Percentiles rank a stretch among this genome's conserved stretches.
Conservation (phyloP, 768 basidiomycete species). For the Lepiota brunneoincarnata region DNA sequence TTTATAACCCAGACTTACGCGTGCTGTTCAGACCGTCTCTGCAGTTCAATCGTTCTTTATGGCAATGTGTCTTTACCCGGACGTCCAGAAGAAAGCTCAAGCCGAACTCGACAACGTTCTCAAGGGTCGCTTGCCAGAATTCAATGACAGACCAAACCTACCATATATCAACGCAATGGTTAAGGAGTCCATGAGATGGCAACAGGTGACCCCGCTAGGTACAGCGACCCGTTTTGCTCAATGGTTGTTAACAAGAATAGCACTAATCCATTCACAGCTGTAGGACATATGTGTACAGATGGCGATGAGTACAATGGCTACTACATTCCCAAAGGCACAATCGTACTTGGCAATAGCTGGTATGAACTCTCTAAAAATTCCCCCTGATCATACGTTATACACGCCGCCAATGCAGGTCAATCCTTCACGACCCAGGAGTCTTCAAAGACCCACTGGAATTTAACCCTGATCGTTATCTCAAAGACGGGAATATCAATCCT, state of each 20-base stretch:
- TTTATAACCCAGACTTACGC: background rate
- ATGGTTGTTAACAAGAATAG: constrained; percentile 16
- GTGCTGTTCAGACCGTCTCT: constrained; percentile 13
- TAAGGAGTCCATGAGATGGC: constrained; percentile 27
- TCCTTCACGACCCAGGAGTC: constrained; percentile 20
- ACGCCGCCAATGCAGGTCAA: constrained; percentile 20
- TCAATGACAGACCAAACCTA: constrained; percentile 18
- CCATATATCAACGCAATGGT: constrained; percentile 23
- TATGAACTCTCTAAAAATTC: background rate
- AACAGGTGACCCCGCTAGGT: constrained; percentile 16
- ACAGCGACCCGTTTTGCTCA: background rate
- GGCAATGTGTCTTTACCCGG: constrained; percentile 18
- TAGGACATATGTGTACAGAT: background rate
- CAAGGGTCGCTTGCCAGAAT: constrained; percentile 26
- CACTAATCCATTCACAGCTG: constrained; percentile 3
- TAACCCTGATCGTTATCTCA: constrained; percentile 29
- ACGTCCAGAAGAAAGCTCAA: constrained; percentile 27
- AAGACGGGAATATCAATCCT: constrained; percentile 19
- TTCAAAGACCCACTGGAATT: constrained; percentile 22
- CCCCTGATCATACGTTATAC: constrained; percentile 19
- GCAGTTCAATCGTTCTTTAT: constrained; percentile 15
- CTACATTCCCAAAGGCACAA: background rate
- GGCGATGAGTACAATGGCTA: constrained; percentile 1
- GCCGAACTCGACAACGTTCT: constrained; percentile 33
- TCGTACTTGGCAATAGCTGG: background rate